Evolutionary conservation across 371 early-diverging fungal genomes (phyloP).

Genomic region (Mucor saturninus): DNA sequence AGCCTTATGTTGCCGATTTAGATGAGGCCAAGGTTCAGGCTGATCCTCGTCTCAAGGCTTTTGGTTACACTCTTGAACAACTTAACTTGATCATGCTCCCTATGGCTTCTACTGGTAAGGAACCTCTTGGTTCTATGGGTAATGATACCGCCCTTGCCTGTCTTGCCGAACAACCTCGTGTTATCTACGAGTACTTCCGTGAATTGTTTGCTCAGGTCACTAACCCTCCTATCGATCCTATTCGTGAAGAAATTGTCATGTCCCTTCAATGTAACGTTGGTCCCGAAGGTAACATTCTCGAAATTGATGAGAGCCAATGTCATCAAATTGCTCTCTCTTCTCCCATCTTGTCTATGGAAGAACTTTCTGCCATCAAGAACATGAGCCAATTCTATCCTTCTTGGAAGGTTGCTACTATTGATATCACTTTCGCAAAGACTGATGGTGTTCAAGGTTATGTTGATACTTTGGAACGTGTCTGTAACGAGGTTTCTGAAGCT

Average conservation of each 20-base stretch:
- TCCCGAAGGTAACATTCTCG: constrained; percentile 92
- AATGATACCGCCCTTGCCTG: constrained; percentile 95
- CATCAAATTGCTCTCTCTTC: constrained; percentile 80
- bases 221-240: constrained; percentile 97
- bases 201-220: constrained; percentile 98
- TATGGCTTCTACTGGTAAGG: constrained; percentile 89
- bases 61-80: constrained; percentile 94
- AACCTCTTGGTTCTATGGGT: constrained; percentile 98
- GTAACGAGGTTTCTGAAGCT: constrained; percentile 79
- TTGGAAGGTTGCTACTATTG: constrained; percentile 86
- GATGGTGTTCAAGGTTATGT: constrained; percentile 83
- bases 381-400: constrained; percentile 63
- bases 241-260: constrained; percentile 98
- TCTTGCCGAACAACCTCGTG: constrained; percentile 84
- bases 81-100: constrained; percentile 86
- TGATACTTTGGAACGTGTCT: constrained; percentile 81
- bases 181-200: constrained; percentile 95
- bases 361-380: constrained; percentile 78
- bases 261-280: constrained; percentile 93
- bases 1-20: constrained; percentile 31
- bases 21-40: constrained; percentile 54
- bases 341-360: constrained; percentile 84
- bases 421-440: constrained; percentile 80
- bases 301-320: constrained; percentile 79
- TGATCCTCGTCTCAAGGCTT: constrained; percentile 87